Evolutionary conservation across 345 rosid species (phyloP).

Genomic region (Rhodomyrtus tomentosa): DNA sequence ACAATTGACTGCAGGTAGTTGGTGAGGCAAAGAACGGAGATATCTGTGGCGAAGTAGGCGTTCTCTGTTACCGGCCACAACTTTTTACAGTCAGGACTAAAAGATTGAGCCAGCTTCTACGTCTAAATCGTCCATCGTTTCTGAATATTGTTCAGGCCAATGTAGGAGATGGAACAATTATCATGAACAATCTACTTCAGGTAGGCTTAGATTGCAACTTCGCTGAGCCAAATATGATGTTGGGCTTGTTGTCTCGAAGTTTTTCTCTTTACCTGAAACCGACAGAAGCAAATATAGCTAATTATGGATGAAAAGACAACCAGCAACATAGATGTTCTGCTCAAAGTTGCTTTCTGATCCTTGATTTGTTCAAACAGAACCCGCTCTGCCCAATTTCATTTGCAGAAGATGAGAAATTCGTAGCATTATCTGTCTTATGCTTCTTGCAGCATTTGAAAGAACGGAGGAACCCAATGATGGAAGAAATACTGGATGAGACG

Average conservation of each 20-base stretch:
- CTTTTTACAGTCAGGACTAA: slow-evolving; percentile 77
- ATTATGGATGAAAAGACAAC: neutral
- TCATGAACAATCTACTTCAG: slow-evolving; percentile 86
- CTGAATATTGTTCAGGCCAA: slow-evolving; percentile 67
- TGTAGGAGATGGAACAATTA: slow-evolving; percentile 84
- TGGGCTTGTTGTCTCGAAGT: neutral
- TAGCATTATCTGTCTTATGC: neutral
- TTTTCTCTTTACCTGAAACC: neutral
- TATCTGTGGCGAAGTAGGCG: slow-evolving; percentile 71
- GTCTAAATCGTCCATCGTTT: slow-evolving; percentile 66
- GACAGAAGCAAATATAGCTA: neutral
- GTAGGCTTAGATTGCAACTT: slow-evolving; percentile 11
- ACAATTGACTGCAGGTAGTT: slow-evolving; percentile 29
- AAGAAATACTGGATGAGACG: slow-evolving; percentile 43
- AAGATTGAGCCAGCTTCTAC: slow-evolving; percentile 74
- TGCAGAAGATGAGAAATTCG: neutral
- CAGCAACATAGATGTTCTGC: neutral
- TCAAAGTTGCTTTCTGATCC: neutral
- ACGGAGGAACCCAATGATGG: slow-evolving; percentile 40
- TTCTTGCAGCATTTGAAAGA: slow-evolving; percentile 67
- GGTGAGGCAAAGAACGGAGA: slow-evolving; percentile 59
- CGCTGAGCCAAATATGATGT: neutral
- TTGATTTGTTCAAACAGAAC: neutral
- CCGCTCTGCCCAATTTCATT: neutral
- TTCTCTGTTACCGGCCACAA: slow-evolving; percentile 87